Conservation (phyloP, 331 rosid species). For the Stylosanthes scabra region DNA sequence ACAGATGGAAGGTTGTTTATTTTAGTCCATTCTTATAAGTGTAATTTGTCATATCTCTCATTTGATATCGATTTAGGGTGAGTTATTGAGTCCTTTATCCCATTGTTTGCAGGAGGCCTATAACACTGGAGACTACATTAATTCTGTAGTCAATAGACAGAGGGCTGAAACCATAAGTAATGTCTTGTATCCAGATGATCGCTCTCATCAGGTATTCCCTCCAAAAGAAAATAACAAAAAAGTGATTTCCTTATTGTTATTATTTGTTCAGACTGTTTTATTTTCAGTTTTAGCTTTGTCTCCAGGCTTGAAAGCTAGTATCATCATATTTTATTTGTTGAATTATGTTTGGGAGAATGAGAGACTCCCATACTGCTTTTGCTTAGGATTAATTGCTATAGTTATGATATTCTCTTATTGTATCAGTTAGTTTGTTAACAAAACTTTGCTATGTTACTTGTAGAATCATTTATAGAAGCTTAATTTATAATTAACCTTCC, state of each 20-base stretch:
- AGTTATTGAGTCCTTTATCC: conserved; percentile 33
- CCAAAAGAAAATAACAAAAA: not conserved
- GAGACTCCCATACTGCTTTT: not conserved
- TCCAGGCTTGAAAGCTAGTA: conserved; percentile 17
- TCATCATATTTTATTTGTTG: not conserved
- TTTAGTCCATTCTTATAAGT: conserved; percentile 31
- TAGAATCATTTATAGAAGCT: conserved; percentile 7
- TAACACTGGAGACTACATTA: conserved; percentile 83
- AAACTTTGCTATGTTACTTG: conserved; percentile 25
- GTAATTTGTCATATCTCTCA: conserved; percentile 28
- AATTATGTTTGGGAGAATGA: conserved; percentile 14
- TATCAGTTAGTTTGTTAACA: conserved; percentile 16
- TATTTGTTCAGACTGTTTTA: conserved; percentile 27
- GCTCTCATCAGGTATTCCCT: conserved; percentile 67
- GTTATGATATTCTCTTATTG: conserved; percentile 14
- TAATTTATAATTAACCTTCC: conserved; percentile 7
- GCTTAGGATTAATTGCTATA: conserved; percentile 12
- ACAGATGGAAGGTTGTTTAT: conserved; percentile 30
- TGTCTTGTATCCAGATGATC: conserved; percentile 81
- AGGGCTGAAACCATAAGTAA: conserved; percentile 78
- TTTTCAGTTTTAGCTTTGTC: conserved; percentile 19
- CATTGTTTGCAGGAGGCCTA: conserved; percentile 63
- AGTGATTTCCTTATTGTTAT: conserved; percentile 6
- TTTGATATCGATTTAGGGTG: conserved; percentile 32
- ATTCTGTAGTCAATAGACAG: conserved; percentile 71